Evolutionary conservation across 1,284 basidiomycete genomes (phyloP).

Genomic region (Cryptococcus sp.): DNA sequence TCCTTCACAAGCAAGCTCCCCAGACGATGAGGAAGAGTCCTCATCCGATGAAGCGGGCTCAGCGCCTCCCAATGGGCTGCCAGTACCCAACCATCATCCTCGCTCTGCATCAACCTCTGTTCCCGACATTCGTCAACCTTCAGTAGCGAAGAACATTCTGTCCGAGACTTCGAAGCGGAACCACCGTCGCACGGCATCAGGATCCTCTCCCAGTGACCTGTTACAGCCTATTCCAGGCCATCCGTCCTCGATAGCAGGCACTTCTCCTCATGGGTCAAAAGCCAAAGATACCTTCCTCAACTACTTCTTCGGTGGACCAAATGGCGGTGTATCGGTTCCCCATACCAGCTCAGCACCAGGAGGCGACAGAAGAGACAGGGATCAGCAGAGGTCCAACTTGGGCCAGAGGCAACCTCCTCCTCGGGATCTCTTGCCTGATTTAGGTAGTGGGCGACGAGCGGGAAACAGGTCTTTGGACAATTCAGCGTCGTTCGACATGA

Average conservation of each 20-base stretch:
- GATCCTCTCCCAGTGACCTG: slow-evolving; percentile 16
- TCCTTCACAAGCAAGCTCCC: slow-evolving; percentile 34
- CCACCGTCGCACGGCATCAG: slow-evolving; percentile 35
- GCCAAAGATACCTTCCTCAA: slow-evolving; percentile 89
- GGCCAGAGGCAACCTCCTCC: slow-evolving; percentile 3
- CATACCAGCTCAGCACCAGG: slow-evolving; percentile 14
- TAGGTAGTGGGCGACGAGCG: slow-evolving; percentile 41
- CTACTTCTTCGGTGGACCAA: slow-evolving; percentile 86
- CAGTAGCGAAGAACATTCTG: slow-evolving; percentile 19
- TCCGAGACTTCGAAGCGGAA: slow-evolving; percentile 14
- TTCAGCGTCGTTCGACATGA: slow-evolving; percentile 92
- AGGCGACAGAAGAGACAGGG: slow-evolving; percentile 19
- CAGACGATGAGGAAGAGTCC: slow-evolving; percentile 43
- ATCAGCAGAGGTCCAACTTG: slow-evolving; percentile 6
- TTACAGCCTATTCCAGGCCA: slow-evolving; percentile 44
- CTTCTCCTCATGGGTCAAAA: slow-evolving; percentile 43
- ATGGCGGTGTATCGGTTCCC: slow-evolving; percentile 21
- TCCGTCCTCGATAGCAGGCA: slow-evolving; percentile 56
- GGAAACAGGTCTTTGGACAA: slow-evolving; percentile 56
- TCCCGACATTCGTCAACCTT: slow-evolving; percentile 63
- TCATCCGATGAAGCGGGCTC: slow-evolving; percentile 48
- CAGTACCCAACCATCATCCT: slow-evolving; percentile 58
- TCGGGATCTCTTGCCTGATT: slow-evolving; percentile 50
- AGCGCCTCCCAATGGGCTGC: slow-evolving; percentile 60
- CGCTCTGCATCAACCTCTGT: slow-evolving; percentile 78